Percentiles rank a stretch among this genome's conserved stretches.
These are phyloP conservation scores for Vigna reflexopilosa DNA, from an alignment of 306 rosid genomes.

Conservation along the genomic window DNA sequence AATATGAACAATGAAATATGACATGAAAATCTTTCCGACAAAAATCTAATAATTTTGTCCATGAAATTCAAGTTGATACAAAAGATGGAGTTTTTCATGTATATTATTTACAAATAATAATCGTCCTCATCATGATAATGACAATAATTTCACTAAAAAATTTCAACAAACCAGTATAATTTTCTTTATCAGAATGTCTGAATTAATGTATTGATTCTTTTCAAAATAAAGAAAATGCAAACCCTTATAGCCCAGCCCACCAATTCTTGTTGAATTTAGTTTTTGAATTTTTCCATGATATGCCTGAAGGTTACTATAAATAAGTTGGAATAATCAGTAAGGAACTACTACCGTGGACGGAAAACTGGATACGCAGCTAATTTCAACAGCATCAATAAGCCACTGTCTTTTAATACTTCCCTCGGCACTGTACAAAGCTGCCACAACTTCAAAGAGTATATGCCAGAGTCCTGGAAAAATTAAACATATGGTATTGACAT, in stretches of 20 bases:
- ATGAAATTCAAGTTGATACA: conserved; percentile 10
- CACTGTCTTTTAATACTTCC: conserved; percentile 77
- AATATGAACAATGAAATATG: background rate
- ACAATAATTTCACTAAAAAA: conserved; percentile 12
- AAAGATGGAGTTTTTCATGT: background rate
- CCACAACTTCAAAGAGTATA: conserved; percentile 77
- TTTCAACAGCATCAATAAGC: conserved; percentile 86
- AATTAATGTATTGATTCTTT: conserved; percentile 7
- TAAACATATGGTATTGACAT: conserved; percentile 33
- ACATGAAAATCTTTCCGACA: background rate
- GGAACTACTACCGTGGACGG: conserved; percentile 82
- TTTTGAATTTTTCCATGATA: conserved; percentile 24
- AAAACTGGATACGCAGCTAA: conserved; percentile 78
- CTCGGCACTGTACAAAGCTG: conserved; percentile 80
- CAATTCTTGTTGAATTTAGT: conserved; percentile 7
- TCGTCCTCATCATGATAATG: background rate
- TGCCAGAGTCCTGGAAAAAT: conserved; percentile 77
- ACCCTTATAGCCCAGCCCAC: background rate
- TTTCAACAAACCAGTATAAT: conserved; percentile 15
- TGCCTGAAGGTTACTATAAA: conserved; percentile 2
- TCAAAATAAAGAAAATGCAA: conserved; percentile 11
- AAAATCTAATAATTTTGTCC: background rate
- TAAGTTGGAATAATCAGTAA: conserved; percentile 20
- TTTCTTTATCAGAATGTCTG: conserved; percentile 23
- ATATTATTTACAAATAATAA: background rate